phyloP scores from a whole-genome alignment of 1,284 basidiomycete species.

The Cryptococcus jaspeensis region DNA sequence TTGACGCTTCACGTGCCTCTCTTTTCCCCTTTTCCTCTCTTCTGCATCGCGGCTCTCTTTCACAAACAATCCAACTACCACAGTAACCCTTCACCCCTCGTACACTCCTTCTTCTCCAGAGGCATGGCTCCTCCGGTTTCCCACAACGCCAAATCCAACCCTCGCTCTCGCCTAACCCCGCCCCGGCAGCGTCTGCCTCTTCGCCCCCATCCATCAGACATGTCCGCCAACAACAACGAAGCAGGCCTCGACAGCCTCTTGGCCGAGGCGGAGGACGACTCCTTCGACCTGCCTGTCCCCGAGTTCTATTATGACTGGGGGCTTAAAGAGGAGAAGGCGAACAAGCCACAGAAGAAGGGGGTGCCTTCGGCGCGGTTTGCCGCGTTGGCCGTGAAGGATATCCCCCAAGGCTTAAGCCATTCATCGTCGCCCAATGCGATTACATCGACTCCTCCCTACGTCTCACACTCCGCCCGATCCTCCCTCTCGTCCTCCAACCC shows the following conservation, averaged over 20 bases:
- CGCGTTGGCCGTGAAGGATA: constrained; percentile 1
- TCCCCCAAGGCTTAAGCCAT: not conserved
- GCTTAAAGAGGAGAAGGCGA: constrained; percentile 13
- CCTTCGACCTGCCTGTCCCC: constrained; percentile 33
- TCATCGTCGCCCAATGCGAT: constrained; percentile 3
- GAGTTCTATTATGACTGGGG: constrained; percentile 45
- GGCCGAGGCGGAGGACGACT: constrained; percentile 30
- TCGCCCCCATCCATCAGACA: not conserved
- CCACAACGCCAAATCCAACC: not conserved
- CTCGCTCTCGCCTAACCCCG: not conserved
- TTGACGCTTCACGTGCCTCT: not conserved
- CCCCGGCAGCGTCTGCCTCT: too few species aligned
- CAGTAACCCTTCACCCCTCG: not conserved
- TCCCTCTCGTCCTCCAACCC: constrained; percentile 33
- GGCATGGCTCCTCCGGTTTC: not conserved
- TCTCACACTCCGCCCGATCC: constrained; percentile 21
- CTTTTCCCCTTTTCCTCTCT: not conserved
- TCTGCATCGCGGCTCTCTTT: constrained; percentile 1
- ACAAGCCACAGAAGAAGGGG: constrained; percentile 5
- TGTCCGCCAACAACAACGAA: not conserved
- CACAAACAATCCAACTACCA: not conserved
- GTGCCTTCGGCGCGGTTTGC: not conserved
- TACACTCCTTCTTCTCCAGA: not conserved
- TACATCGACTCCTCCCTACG: constrained; percentile 12
- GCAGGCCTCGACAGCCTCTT: not conserved